phyloP scores from a whole-genome alignment of 164 flowering plant genomes.

The Platanus orientalis region DNA sequence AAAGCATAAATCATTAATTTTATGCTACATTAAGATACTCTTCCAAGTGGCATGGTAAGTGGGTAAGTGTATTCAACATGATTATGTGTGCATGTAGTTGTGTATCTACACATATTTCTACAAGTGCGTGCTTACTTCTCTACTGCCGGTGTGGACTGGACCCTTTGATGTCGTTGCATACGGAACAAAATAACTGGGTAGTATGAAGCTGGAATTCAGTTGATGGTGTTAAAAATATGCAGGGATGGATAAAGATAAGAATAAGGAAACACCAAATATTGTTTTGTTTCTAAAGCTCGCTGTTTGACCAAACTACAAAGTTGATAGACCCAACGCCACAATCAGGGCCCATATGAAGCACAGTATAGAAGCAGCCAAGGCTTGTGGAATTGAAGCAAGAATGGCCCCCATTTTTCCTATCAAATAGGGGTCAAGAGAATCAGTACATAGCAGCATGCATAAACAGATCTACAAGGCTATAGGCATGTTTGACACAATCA shows the following conservation, averaged over 20 bases:
- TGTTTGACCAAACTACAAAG: conserved; percentile 62
- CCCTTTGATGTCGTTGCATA: conserved; percentile 83
- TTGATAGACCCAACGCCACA: conserved; percentile 76
- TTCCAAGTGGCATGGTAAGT: no score
- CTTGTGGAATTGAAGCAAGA: conserved; percentile 89
- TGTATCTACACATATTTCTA: no score
- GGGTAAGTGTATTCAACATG: no score
- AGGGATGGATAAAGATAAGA: conserved; percentile 79
- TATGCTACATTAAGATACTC: no score
- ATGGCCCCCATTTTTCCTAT: conserved; percentile 90
- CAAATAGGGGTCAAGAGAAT: conserved; percentile 9
- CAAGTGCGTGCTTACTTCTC: conserved; percentile 40
- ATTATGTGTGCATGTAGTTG: no score
- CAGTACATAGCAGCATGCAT: background rate
- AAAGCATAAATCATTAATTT: no score
- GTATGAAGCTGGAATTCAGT: conserved; percentile 47
- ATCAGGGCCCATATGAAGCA: conserved; percentile 85
- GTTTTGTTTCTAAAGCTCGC: conserved; percentile 68
- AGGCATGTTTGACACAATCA: no score
- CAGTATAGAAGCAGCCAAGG: conserved; percentile 80
- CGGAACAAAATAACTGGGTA: conserved; percentile 79
- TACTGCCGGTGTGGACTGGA: conserved; percentile 58
- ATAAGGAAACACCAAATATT: conserved; percentile 86
- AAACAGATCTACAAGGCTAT: background rate
- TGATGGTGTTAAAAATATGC: conserved; percentile 86